phyloP scores from a whole-genome alignment of 2,329 filamentous ascomycete genomes.

The Zalaria obscura region DNA sequence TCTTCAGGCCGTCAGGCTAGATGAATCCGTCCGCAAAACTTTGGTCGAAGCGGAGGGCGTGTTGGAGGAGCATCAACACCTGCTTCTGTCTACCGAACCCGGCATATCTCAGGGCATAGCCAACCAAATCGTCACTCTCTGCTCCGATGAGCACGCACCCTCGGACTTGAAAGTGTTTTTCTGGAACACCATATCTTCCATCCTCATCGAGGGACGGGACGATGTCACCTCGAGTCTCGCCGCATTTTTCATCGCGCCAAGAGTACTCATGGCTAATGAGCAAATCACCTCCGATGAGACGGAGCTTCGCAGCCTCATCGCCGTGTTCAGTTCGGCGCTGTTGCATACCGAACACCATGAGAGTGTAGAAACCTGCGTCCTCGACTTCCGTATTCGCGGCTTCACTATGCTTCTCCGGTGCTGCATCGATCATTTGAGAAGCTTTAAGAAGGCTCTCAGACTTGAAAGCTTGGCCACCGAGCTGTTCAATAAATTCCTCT shows the following conservation, averaged over 20 bases:
- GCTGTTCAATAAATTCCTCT: constrained; percentile 13
- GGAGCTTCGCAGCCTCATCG: neutral
- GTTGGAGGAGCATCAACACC: constrained; percentile 21
- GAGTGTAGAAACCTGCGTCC: neutral
- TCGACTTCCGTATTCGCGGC: constrained; percentile 7
- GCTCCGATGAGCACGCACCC: neutral
- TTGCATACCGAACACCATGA: neutral
- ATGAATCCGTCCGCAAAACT: constrained; percentile 14
- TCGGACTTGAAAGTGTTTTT: constrained; percentile 10
- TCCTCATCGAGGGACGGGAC: constrained; percentile 10
- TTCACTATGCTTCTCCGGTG: constrained; percentile 25
- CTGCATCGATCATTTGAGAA: constrained; percentile 14
- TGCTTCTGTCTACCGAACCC: constrained; percentile 11
- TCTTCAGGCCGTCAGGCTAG: constrained; percentile 6
- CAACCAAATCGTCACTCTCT: constrained; percentile 9
- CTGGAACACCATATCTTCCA: constrained; percentile 8
- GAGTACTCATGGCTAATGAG: neutral
- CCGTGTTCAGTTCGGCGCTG: neutral
- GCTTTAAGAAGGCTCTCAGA: constrained; percentile 15
- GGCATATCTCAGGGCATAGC: constrained; percentile 7
- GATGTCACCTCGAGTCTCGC: neutral
- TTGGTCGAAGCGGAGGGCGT: constrained; percentile 24
- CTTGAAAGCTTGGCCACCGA: constrained; percentile 10
- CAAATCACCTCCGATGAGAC: neutral
- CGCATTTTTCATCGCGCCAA: too few species aligned